Evolutionary conservation across 2,329 filamentous ascomycete genomes (phyloP).

Genomic region (Zalaria obscura): DNA sequence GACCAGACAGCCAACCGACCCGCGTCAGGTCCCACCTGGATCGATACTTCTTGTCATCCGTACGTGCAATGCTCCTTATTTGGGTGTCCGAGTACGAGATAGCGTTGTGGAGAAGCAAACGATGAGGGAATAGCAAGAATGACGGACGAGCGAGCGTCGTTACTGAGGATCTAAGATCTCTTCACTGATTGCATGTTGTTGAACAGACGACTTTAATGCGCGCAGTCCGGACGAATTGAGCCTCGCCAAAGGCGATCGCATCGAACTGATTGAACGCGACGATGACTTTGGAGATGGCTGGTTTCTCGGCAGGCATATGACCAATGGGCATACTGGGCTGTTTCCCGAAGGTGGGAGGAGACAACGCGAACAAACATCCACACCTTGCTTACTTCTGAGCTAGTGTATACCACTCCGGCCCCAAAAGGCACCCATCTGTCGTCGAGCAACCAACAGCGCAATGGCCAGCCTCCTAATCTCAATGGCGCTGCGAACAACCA

Average conservation of each 20-base stretch:
- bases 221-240: constrained; percentile 88
- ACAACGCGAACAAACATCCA: not conserved
- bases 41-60: constrained; percentile 50
- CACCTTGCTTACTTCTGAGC: constrained; percentile 2
- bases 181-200: not conserved
- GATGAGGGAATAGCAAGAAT: not conserved
- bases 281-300: constrained; percentile 82
- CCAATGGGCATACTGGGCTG: constrained; percentile 60
- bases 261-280: constrained; percentile 72
- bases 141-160: not conserved
- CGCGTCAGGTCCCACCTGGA: constrained; percentile 14
- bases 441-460: constrained; percentile 3
- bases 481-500: not conserved
- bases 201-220: constrained; percentile 78
- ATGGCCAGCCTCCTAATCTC: not conserved
- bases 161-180: too few species aligned
- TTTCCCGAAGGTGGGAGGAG: constrained; percentile 61
- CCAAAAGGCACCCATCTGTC: constrained; percentile 17
- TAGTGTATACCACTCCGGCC: constrained; percentile 24
- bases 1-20: constrained; percentile 3
- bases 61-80: constrained; percentile 28
- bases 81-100: not conserved
- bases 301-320: constrained; percentile 64
- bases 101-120: not conserved
- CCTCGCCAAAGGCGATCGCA: constrained; percentile 68